Base-by-base conservation (phyloP, 208 protist species). In the Crithidia sp. region DNA sequence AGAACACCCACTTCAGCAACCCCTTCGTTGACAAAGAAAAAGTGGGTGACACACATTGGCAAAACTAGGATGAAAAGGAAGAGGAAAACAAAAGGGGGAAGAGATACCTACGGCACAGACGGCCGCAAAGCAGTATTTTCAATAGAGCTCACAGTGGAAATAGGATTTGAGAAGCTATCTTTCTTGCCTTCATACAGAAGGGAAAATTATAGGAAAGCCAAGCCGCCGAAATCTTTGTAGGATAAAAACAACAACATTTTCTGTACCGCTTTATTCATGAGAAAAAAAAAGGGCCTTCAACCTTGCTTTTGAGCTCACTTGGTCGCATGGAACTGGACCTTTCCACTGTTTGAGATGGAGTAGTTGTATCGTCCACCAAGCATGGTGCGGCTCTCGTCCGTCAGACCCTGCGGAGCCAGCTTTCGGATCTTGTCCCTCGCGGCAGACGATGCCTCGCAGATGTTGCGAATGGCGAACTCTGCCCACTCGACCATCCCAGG, bases 401-500 rank as follows among this genome's bases (percentile, higher is more conserved):
- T 66, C 39, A 95, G 41, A 52, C 78, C 65, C 2, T 89, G 57
- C n/a, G 87, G 80, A 14, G 57, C 76, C 36, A 96, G 65, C 57
- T 82, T 59, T 41, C 79, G 71, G 50, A 96, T 86, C 60, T 83
- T 87, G 17, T 94, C 90, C 40, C 78, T 57, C 28, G 88, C 92
- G 41, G 73, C 62, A 7, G 67, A 52, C n/a, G 79, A 82, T 12
- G 80, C 84, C 13, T 62, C 74, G 67, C 89, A 95, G 40, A 97
- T 79, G 71, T 97, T 97, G 39, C 91, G 84, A 49, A 97, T 92
- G 12, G 81, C 76, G 65, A 97, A 97, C 67, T 94, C 82, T 16
- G 93, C 86, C 91, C 93, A 97, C 71, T 97, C 88, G 2, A 85
- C 88, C 83, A 96, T 91, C 16, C 90, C 88, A 14, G 93, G 89